phyloP scores from a whole-genome alignment of 495 filamentous ascomycete genomes.

The Talaromyces ruber region DNA sequence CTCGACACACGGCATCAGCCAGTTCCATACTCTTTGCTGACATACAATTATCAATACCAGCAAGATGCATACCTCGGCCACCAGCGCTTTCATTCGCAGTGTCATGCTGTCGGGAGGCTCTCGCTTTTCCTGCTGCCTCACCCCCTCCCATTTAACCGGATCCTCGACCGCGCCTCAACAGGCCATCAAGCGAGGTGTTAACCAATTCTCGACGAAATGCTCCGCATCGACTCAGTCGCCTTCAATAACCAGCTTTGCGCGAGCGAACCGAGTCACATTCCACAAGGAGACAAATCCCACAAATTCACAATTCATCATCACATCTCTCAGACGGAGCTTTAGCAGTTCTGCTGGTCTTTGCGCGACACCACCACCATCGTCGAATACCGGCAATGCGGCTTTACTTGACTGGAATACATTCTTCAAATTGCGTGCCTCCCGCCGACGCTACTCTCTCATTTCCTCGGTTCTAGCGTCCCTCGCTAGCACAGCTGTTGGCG shows the following conservation, averaged over 20 bases:
- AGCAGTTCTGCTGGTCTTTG: constrained; percentile 18
- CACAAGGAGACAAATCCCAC: background rate
- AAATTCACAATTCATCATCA: background rate
- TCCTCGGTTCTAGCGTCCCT: constrained; percentile 60
- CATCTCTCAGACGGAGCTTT: background rate
- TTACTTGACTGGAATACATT: constrained; percentile 86
- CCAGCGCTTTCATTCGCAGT: constrained; percentile 23
- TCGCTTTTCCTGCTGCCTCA: constrained; percentile 14
- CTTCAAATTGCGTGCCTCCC: constrained; percentile 78
- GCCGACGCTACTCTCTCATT: constrained; percentile 71
- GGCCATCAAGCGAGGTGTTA: background rate
- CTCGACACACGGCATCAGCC: background rate
- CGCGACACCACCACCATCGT: constrained; percentile 18
- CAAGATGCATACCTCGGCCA: constrained; percentile 15
- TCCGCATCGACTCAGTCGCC: background rate
- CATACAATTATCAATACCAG: background rate
- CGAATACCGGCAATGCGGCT: constrained; percentile 16
- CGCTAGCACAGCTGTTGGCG: constrained; percentile 49
- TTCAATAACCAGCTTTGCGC: background rate
- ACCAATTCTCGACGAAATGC: constrained; percentile 1
- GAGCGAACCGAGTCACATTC: background rate
- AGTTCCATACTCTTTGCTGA: background rate
- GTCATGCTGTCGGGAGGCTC: constrained; percentile 18
- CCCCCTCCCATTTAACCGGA: constrained; percentile 13
- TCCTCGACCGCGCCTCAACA: constrained; percentile 1